Base-by-base conservation (phyloP, 2,329 filamentous ascomycete genomes). In the Phaeosphaeriaceae sp. region DNA sequence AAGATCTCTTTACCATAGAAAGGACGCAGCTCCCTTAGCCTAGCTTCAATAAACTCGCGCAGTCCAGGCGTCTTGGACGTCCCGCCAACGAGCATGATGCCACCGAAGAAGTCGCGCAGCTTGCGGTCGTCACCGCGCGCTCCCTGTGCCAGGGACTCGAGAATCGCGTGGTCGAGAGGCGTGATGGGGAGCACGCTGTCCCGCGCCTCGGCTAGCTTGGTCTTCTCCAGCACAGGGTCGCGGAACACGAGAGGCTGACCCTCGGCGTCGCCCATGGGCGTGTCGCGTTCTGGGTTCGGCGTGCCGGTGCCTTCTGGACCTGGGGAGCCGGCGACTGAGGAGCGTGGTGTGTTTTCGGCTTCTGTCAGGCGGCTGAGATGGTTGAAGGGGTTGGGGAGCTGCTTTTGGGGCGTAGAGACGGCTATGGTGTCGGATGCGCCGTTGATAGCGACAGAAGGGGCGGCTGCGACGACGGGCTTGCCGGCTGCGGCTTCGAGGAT, bases 91-190 rank as follows among this genome's bases (percentile, higher is more conserved):
- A 78, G 66, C 71, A 78, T 78, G 53, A 78, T 78, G 42, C 76
- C 76, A 27, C 76, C 76, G 52, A 76, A 84, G 71, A 97, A 91
- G 73, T 99, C 95, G 53, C 92, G 90, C 62, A 94, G 88, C 78
- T 96, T 96, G 81, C 95, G 94, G 65, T 98, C 93, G 74, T 98
- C 94, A 56, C 90, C 90, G 62, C 90, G 90, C 52, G 92, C 90
- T 7, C 92, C 95, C 76, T 97, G 91, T 48, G 91, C 86, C 71
- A 98, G 96, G 49, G 89, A 93, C 17, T 91, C 93, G 59, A 97
- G 85, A 69, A 99, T 96, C 5, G 95, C 94, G 61, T 89, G 86
- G 75, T 98, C 94, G 24, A 99, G 86, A 0, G 94, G 89, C 56
- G 91, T 91, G 13, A 93, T 80, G 0, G 95, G 93, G 3, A 97